Evolutionary conservation across 768 basidiomycete species (phyloP).

Genomic region (Lactarius sp.): DNA sequence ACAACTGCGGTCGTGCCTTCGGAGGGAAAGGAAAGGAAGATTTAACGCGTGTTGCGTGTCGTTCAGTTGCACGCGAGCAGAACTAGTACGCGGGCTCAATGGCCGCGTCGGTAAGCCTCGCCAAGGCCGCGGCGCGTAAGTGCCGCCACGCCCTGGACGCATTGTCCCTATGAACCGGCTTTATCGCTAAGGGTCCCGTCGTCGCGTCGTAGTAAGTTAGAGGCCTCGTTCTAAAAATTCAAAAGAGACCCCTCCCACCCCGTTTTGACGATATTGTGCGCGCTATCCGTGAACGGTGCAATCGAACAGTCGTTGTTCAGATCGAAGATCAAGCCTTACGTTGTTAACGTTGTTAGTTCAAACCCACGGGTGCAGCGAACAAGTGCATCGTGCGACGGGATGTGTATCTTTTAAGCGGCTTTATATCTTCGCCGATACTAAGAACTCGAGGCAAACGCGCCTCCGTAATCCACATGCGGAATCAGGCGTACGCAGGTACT

Average conservation of each 20-base stretch:
- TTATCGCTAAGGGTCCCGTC: conserved; percentile 8
- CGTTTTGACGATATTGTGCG: background rate
- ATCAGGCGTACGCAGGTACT: conserved; percentile 4
- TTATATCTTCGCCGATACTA: conserved; percentile 9
- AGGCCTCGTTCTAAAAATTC: background rate
- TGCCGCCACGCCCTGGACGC: conserved; percentile 6
- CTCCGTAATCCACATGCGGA: conserved; percentile 9
- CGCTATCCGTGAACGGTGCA: background rate
- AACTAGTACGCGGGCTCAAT: background rate
- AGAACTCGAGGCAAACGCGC: conserved; percentile 8
- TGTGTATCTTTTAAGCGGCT: background rate
- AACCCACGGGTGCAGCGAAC: background rate
- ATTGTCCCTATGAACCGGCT: background rate
- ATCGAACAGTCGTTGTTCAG: background rate
- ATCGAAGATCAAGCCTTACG: conserved; percentile 18
- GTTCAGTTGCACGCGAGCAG: conserved; percentile 1
- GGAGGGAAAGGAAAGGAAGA: conserved; percentile 5
- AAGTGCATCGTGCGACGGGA: conserved; percentile 13
- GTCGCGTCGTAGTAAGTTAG: background rate
- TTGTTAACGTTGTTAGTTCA: conserved; percentile 16
- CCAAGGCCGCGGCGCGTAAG: background rate
- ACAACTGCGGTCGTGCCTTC: background rate
- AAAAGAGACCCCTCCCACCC: background rate
- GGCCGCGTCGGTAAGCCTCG: background rate
- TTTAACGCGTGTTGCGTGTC: background rate